Base-by-base conservation (phyloP, 2,329 filamentous ascomycete genomes). In the Cladosporium sp. region DNA sequence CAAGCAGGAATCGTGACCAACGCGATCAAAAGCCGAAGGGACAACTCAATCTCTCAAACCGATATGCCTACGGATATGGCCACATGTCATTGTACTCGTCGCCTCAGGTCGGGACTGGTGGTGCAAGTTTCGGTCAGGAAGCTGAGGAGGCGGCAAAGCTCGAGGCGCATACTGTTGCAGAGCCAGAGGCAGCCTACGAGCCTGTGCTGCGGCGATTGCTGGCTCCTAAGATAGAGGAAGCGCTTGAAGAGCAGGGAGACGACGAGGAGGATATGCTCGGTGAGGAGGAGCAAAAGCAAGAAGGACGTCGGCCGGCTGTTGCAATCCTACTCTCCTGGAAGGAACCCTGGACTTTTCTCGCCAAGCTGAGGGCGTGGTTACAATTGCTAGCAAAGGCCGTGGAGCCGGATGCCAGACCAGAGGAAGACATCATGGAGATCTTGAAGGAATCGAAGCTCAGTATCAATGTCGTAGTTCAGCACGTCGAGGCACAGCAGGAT, bases 271-370 rank as follows among this genome's bases (percentile, higher is more conserved):
- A 62, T n/a, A 55, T 50, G 10, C 59, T 59, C 3, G 70, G 68
- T 12, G 60, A 62, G 8, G 67, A 63, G 65, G 26, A 31, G n/a
- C 1, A 40, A 66, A 5, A 61, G 49, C 21, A 64, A 67, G 28
- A 67, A 62, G 21, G 49, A 28, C 53, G 65, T 49, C 66, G 68
- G 35, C 73, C 73, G 4, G 72, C 68, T 1, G 72, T 98, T 69
- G 91, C 96, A 68, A 88, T 99, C 72, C 82, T 99, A n/a, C 84
- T 99, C 52, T 93, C 97, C 81, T 99, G 95, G 95, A 90, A 91
- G 66, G 88, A 95, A 75, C 95, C 95, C 16, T 97, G 95, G 88
- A 83, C 88, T 68, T 99, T 96, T 92, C 85, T 97, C 75, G 87
- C 92, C 66, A 90, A 97, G 78, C 82, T 99, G 65, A 87, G 92